These are phyloP conservation scores for Podospora fimiseda DNA, from an alignment of 495 filamentous ascomycete genomes.

Conservation along the genomic window DNA sequence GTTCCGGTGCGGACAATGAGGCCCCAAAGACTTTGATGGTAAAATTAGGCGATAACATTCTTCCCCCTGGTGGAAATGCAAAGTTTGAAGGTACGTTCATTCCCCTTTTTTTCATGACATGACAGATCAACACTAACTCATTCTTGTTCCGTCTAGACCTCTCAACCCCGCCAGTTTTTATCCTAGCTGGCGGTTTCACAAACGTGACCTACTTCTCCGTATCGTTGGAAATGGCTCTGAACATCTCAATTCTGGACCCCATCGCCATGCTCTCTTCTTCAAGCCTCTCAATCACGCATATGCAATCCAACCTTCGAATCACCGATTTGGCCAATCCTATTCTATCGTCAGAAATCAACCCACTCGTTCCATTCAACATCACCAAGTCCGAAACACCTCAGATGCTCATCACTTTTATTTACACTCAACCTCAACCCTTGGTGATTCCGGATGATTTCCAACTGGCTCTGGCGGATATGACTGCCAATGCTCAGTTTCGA, in stretches of 20 bases:
- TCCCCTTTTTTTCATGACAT: not conserved
- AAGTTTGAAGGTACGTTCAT: slow-evolving; percentile 14
- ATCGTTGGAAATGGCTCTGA: slow-evolving; percentile 8
- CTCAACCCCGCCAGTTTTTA: slow-evolving; percentile 11
- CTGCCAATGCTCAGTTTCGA: slow-evolving; percentile 2
- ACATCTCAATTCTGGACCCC: slow-evolving; percentile 11
- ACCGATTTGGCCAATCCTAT: slow-evolving; percentile 1
- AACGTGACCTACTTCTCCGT: slow-evolving; percentile 19
- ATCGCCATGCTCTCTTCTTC: slow-evolving; percentile 2
- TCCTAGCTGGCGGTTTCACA: slow-evolving; percentile 3
- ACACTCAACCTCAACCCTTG: slow-evolving; percentile 17
- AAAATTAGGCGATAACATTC: slow-evolving; percentile 4
- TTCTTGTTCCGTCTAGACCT: slow-evolving; percentile 12
- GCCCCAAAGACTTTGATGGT: not conserved
- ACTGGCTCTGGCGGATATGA: slow-evolving; percentile 8
- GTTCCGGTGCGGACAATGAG: not conserved
- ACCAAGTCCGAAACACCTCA: not conserved
- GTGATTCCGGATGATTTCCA: slow-evolving; percentile 8
- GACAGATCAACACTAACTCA: too few relatives aligned
- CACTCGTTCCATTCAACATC: slow-evolving; percentile 16
- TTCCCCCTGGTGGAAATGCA: slow-evolving; percentile 7
- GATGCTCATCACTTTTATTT: slow-evolving; percentile 15
- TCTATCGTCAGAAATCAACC: slow-evolving; percentile 12
- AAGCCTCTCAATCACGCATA: slow-evolving; percentile 9
- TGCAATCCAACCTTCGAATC: slow-evolving; percentile 10